These are phyloP conservation scores for Starmerella bombicola DNA, from an alignment of 805 yeast genomes.

Conservation along the genomic window DNA sequence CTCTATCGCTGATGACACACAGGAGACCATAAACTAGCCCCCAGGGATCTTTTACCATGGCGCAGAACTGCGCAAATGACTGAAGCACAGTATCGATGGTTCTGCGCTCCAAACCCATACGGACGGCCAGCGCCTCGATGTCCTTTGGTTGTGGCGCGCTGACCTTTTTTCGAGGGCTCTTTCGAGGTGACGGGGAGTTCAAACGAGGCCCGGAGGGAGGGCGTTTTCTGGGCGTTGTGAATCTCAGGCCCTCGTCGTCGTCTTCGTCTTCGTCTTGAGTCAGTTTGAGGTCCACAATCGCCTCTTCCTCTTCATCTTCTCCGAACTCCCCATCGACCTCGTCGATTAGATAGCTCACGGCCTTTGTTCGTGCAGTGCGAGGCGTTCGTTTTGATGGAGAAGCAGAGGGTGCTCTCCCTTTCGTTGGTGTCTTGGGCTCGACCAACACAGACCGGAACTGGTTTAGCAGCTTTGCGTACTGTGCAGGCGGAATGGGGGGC, in stretches of 20 bases:
- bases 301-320: conserved; percentile 8
- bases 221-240: conserved; percentile 7
- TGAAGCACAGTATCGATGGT: conserved; percentile 19
- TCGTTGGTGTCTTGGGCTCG: background rate
- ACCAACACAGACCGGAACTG: conserved; percentile 14
- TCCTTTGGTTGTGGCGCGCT: conserved; percentile 7
- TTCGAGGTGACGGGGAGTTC: conserved; percentile 11
- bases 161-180: conserved; percentile 6
- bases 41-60: conserved; percentile 29
- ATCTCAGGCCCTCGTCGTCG: conserved; percentile 3
- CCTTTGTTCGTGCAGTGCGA: background rate
- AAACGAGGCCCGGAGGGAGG: conserved; percentile 1
- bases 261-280: background rate
- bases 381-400: background rate
- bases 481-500: conserved; percentile 21
- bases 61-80: conserved; percentile 24
- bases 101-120: conserved; percentile 7
- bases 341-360: background rate
- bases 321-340: conserved; percentile 2
- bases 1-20: conserved; percentile 23
- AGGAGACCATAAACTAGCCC: conserved; percentile 28
- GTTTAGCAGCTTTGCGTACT: conserved; percentile 11
- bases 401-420: conserved; percentile 1
- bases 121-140: conserved; percentile 8
- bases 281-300: background rate